These are phyloP conservation scores for Phytopythium vexans DNA, from an alignment of 352 stramenopile species.

Conservation along the genomic window DNA sequence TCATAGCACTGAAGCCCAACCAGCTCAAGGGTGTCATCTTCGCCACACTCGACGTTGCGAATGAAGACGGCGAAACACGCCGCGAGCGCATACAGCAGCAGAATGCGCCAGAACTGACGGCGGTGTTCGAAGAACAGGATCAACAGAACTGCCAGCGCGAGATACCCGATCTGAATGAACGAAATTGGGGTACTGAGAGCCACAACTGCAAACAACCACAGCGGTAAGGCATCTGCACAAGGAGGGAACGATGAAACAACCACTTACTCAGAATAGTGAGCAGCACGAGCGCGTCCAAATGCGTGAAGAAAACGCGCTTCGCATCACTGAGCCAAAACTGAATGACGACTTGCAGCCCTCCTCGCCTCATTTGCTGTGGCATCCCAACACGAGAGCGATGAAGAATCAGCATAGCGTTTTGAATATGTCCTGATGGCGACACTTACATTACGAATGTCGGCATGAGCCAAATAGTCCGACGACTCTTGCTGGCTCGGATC, in stretches of 20 bases:
- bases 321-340: constrained; percentile 69
- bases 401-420: too few species aligned
- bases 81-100: constrained; percentile 67
- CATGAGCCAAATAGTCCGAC: constrained; percentile 36
- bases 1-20: constrained; percentile 76
- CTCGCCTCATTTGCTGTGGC: constrained; percentile 6
- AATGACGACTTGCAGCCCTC: constrained; percentile 1
- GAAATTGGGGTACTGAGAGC: constrained; percentile 77
- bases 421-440: too few species aligned
- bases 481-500: constrained; percentile 20
- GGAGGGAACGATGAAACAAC: neutral
- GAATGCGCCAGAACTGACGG: constrained; percentile 69
- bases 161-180: constrained; percentile 81
- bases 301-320: constrained; percentile 67
- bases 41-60: constrained; percentile 71
- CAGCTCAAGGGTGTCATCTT: constrained; percentile 39
- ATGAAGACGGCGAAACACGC: constrained; percentile 77
- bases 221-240: constrained; percentile 3
- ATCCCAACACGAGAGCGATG: neutral
- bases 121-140: constrained; percentile 84
- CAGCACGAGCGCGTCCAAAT: constrained; percentile 78
- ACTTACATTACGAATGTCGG: constrained; percentile 48
- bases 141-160: constrained; percentile 71
- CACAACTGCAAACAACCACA: constrained; percentile 39
- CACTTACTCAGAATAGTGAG: constrained; percentile 74